A percentile compares a stretch with the other conserved stretches of the same genome.
phyloP scores from a whole-genome alignment of 225 moss, liverwort and hornwort genomes.

The Straminergon stramineum region DNA sequence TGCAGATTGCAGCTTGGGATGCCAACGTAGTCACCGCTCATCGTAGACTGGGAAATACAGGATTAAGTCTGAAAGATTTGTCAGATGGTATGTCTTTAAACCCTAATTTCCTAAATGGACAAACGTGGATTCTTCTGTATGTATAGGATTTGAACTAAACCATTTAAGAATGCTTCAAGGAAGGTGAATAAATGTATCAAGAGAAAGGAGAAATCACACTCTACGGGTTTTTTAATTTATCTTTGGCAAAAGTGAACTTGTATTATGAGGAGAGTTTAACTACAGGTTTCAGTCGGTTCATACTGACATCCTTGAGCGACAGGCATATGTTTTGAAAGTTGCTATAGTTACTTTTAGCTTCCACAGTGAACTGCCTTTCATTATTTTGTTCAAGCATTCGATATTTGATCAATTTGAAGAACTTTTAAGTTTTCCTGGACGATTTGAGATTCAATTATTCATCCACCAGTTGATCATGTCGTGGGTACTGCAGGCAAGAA shows the following conservation, averaged over 20 bases:
- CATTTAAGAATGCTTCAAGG: not conserved
- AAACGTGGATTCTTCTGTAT: not conserved
- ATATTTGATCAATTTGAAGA: not conserved
- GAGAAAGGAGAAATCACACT: not conserved
- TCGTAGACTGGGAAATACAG: conserved; percentile 71
- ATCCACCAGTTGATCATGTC: not conserved
- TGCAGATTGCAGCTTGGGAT: conserved; percentile 89
- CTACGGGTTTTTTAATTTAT: not conserved
- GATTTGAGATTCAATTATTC: not conserved
- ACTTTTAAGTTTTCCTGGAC: not conserved
- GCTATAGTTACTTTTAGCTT: not conserved
- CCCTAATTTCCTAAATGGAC: not conserved
- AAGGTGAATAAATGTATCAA: not conserved
- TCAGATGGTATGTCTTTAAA: conserved; percentile 44
- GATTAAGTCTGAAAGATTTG: conserved; percentile 47
- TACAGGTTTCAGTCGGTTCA: not conserved
- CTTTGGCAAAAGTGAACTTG: not conserved
- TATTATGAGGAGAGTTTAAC: not conserved
- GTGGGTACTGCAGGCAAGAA: conserved; percentile 31
- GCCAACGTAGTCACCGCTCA: conserved; percentile 71
- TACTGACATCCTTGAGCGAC: not conserved
- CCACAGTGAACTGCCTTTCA: not conserved
- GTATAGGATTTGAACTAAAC: not conserved
- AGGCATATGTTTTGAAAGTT: not conserved
- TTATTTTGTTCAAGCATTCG: not conserved